Evolutionary conservation across 257 asterid genomes (phyloP).

Genomic region (Plantago ovata): DNA sequence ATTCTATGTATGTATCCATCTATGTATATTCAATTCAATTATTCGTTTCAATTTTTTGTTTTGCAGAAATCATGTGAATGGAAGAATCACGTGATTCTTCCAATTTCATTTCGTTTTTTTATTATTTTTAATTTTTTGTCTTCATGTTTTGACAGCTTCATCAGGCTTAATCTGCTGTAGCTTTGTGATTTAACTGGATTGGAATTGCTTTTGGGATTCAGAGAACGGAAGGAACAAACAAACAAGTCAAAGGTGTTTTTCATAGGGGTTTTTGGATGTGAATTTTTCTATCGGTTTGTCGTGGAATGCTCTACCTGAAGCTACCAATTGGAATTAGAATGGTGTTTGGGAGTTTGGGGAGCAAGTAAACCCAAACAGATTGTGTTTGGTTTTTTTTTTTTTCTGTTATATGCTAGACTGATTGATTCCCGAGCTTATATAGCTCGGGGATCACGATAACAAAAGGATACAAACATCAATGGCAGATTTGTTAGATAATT

Average conservation of each 20-base stretch:
- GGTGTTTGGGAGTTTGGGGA: slow-evolving; percentile 21
- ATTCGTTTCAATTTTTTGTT: neutral
- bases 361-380: slow-evolving; percentile 12
- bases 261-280: slow-evolving; percentile 1
- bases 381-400: slow-evolving; percentile 18
- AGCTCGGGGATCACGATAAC: slow-evolving; percentile 49
- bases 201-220: neutral
- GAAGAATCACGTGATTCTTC: no score
- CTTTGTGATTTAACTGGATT: no score
- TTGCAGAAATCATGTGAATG: neutral
- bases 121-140: no score
- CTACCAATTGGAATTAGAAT: slow-evolving; percentile 29
- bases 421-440: slow-evolving; percentile 54
- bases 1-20: no score
- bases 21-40: neutral
- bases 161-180: neutral
- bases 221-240: neutral
- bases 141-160: neutral
- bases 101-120: no score
- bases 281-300: neutral
- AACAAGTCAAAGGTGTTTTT: neutral
- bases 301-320: slow-evolving; percentile 37
- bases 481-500: slow-evolving; percentile 30
- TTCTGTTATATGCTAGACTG: slow-evolving; percentile 36
- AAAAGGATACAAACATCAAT: slow-evolving; percentile 18